Evolutionary conservation across 1,284 basidiomycete species (phyloP).

Genomic region (Boletus mariae): DNA sequence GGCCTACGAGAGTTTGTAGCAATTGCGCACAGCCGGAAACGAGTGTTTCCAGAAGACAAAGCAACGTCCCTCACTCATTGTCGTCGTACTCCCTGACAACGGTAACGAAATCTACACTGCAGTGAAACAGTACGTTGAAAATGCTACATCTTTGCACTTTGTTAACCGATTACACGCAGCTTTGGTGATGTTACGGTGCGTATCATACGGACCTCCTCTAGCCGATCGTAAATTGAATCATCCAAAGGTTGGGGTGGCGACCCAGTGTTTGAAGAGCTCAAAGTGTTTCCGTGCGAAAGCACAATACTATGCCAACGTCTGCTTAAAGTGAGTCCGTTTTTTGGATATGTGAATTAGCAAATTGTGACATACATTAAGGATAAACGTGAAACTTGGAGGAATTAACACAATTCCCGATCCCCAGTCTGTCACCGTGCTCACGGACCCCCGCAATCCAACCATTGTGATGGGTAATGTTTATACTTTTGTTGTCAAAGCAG

Average conservation of each 20-base stretch:
- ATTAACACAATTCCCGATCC: slow-evolving; percentile 72
- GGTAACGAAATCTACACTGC: slow-evolving; percentile 71
- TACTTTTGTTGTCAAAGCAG: not conserved
- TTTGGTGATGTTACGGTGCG: slow-evolving; percentile 67
- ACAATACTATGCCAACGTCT: slow-evolving; percentile 77
- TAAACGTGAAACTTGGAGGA: slow-evolving; percentile 79
- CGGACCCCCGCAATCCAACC: slow-evolving; percentile 65
- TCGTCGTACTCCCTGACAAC: slow-evolving; percentile 69
- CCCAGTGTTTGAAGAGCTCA: slow-evolving; percentile 64
- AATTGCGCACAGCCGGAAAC: slow-evolving; percentile 47
- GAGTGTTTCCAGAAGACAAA: slow-evolving; percentile 39
- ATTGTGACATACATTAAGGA: slow-evolving; percentile 38
- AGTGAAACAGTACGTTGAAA: slow-evolving; percentile 64
- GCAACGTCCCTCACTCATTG: slow-evolving; percentile 52
- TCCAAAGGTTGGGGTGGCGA: slow-evolving; percentile 62
- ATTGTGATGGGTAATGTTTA: slow-evolving; percentile 64
- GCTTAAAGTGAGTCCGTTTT: slow-evolving; percentile 56
- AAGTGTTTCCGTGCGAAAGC: slow-evolving; percentile 62
- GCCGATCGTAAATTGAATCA: slow-evolving; percentile 3
- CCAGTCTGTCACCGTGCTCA: slow-evolving; percentile 55
- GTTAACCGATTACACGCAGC: slow-evolving; percentile 33
- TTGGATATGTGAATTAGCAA: not conserved
- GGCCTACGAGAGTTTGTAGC: slow-evolving; percentile 30
- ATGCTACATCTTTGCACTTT: not conserved
- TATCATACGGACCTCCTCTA: not conserved